Conservation (phyloP, 2,329 filamentous ascomycete genomes). For the Ceratocystis ficicola region DNA sequence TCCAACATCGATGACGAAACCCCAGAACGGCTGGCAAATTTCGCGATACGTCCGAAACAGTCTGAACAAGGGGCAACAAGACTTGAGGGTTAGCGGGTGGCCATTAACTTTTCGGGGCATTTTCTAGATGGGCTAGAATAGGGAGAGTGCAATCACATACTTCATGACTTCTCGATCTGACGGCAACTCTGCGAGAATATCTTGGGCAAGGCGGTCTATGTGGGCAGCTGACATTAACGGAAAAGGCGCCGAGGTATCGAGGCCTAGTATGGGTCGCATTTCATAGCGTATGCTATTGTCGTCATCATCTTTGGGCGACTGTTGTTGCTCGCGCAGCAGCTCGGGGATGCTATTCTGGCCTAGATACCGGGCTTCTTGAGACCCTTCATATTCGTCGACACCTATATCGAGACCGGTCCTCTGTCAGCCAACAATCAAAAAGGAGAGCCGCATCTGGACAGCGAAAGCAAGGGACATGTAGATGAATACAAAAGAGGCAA, state of each 20-base stretch:
- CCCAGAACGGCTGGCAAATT: constrained; percentile 56
- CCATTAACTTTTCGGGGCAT: neutral
- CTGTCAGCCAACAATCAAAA: constrained; percentile 15
- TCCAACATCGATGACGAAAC: constrained; percentile 53
- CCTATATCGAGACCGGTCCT: constrained; percentile 20
- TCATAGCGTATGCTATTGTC: constrained; percentile 49
- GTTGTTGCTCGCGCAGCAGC: constrained; percentile 47
- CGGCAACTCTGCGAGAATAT: constrained; percentile 50
- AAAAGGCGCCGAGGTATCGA: constrained; percentile 55
- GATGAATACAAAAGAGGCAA: constrained; percentile 18
- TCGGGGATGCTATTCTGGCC: constrained; percentile 57
- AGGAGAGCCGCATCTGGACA: constrained; percentile 11
- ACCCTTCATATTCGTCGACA: constrained; percentile 42
- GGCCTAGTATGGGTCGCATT: constrained; percentile 53
- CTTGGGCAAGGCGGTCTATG: constrained; percentile 46
- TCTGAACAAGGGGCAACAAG: constrained; percentile 29
- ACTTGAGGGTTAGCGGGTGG: constrained; percentile 12
- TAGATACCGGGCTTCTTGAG: constrained; percentile 47
- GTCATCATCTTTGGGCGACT: constrained; percentile 40
- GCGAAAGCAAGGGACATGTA: constrained; percentile 20
- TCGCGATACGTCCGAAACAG: constrained; percentile 56
- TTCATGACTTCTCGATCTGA: constrained; percentile 56
- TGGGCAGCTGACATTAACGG: constrained; percentile 54
- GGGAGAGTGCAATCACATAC: constrained; percentile 32
- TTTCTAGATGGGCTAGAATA: neutral